These are phyloP conservation scores for Passiflora organensis DNA, from an alignment of 345 rosid species.

Conservation along the genomic window DNA sequence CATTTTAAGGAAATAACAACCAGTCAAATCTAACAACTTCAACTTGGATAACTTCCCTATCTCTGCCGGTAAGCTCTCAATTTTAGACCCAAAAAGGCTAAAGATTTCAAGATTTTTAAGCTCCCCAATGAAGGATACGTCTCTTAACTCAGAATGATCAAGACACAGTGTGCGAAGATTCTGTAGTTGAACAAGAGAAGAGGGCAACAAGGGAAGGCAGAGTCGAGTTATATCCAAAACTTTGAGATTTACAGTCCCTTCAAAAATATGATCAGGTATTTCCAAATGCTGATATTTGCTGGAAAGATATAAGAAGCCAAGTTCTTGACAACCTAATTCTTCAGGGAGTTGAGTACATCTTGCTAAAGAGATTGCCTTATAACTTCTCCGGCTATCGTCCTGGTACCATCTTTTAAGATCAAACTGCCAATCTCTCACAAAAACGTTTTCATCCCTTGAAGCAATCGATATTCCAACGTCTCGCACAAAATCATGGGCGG, in stretches of 20 bases:
- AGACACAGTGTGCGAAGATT: slow-evolving; percentile 10
- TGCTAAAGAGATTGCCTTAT: slow-evolving; percentile 1
- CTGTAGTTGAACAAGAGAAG: not conserved
- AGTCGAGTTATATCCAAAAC: not conserved
- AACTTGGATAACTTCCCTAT: slow-evolving; percentile 17
- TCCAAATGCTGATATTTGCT: not conserved
- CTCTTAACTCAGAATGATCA: not conserved
- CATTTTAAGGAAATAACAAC: slow-evolving; percentile 13
- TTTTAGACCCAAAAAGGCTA: slow-evolving; percentile 14
- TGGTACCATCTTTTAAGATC: not conserved
- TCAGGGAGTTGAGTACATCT: not conserved
- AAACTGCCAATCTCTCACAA: not conserved
- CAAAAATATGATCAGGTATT: not conserved
- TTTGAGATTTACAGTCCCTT: not conserved
- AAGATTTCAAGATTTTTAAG: slow-evolving; percentile 28
- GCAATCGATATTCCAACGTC: not conserved
- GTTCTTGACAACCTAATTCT: slow-evolving; percentile 6
- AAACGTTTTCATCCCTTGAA: not conserved
- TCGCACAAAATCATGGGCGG: not conserved
- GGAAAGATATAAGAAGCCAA: not conserved
- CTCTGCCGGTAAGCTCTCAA: slow-evolving; percentile 18
- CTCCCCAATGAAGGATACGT: not conserved
- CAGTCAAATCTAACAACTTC: slow-evolving; percentile 20
- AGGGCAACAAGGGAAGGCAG: not conserved
- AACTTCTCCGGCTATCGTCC: not conserved